Percentiles rank a stretch among this genome's conserved stretches.
phyloP scores from a whole-genome alignment of 1,284 basidiomycete genomes.

The Moesziomyces globuligerus region DNA sequence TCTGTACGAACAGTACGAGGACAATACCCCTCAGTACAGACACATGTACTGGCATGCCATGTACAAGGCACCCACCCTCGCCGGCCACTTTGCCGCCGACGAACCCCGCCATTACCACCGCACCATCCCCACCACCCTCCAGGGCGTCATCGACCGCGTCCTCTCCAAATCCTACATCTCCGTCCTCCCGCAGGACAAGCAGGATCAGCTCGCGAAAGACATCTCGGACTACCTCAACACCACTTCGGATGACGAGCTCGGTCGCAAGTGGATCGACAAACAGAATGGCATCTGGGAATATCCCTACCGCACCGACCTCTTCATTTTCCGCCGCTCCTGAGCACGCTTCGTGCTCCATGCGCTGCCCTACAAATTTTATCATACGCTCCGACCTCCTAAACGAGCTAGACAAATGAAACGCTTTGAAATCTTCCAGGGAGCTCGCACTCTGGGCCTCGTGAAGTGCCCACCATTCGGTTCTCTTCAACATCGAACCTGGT shows the following conservation, averaged over 20 bases:
- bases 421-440: too few species aligned
- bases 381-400: too few species aligned
- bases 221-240: conserved; percentile 38
- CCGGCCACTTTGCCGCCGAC: conserved; percentile 31
- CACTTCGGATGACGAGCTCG: conserved; percentile 36
- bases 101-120: conserved; percentile 43
- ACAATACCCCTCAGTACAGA: conserved; percentile 60
- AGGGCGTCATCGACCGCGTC: conserved; percentile 50
- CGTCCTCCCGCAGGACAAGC: conserved; percentile 43
- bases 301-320: conserved; percentile 45
- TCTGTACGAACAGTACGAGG: conserved; percentile 59
- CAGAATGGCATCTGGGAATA: conserved; percentile 58
- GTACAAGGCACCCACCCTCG: conserved; percentile 48
- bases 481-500: too few species aligned
- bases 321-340: conserved; percentile 45
- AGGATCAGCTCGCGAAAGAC: conserved; percentile 21
- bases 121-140: conserved; percentile 50
- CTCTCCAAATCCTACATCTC: conserved; percentile 61
- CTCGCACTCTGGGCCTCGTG: too few species aligned
- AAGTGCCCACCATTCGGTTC: too few species aligned
- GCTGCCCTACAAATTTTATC: neutral
- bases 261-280: conserved; percentile 60
- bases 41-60: conserved; percentile 60
- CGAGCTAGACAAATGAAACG: too few species aligned
- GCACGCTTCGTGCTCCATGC: neutral